phyloP scores from a whole-genome alignment of 2,329 filamentous ascomycete genomes.

The Penicillium expansum region DNA sequence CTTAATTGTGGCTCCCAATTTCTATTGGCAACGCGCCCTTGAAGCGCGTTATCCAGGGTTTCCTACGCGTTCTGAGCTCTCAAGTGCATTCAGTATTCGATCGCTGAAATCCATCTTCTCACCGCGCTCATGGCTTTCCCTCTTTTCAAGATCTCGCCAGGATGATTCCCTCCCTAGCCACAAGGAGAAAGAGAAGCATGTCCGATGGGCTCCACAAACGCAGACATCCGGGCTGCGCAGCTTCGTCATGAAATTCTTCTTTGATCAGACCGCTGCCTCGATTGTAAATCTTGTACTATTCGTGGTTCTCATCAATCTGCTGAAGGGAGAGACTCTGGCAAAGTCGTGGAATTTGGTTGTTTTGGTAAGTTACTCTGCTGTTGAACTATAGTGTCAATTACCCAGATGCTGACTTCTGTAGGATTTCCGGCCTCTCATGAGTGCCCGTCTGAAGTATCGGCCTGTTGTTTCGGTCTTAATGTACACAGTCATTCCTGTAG shows the following conservation, averaged over 20 bases:
- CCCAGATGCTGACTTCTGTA: conserved; percentile 13
- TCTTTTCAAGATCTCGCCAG: neutral
- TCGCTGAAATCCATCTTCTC: conserved; percentile 10
- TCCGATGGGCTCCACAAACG: conserved; percentile 16
- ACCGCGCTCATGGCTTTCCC: conserved; percentile 11
- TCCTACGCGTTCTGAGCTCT: conserved; percentile 34
- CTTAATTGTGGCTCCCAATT: conserved; percentile 76
- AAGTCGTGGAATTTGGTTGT: conserved; percentile 31
- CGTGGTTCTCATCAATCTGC: conserved; percentile 52
- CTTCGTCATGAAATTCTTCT: conserved; percentile 53
- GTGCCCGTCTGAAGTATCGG: conserved; percentile 71
- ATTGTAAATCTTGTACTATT: conserved; percentile 58
- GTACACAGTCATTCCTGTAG: conserved; percentile 69
- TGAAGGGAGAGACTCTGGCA: conserved; percentile 33
- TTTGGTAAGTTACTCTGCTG: conserved; percentile 27
- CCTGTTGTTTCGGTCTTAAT: conserved; percentile 67
- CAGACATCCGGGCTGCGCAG: conserved; percentile 44
- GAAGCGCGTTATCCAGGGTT: conserved; percentile 72
- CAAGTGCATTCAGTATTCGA: conserved; percentile 12
- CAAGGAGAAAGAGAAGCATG: conserved; percentile 22
- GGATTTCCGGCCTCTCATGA: conserved; percentile 64
- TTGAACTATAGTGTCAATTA: neutral
- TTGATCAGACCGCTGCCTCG: conserved; percentile 58
- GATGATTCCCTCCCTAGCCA: conserved; percentile 19
- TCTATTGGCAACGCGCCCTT: conserved; percentile 78